Evolutionary conservation across 2,329 filamentous ascomycete genomes (phyloP).

Genomic region (Incumbomyces delicatus): DNA sequence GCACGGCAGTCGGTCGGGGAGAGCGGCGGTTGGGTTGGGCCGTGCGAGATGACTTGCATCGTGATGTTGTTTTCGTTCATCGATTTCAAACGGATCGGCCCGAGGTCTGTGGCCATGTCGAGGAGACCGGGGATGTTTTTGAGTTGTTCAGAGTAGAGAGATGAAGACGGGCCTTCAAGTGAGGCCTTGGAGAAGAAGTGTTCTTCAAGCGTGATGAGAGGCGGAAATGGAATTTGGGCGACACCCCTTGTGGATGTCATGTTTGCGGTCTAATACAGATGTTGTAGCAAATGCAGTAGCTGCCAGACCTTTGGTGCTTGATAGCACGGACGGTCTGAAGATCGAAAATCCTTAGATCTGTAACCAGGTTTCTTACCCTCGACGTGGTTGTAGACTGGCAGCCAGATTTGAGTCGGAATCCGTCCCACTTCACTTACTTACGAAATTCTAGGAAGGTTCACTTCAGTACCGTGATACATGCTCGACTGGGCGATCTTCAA

Average conservation of each 20-base stretch:
- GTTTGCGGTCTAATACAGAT: not conserved
- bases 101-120: conserved; percentile 15
- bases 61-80: conserved; percentile 16
- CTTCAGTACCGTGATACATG: too few species aligned
- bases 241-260: not conserved
- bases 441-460: too few species aligned
- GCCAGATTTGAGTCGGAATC: too few species aligned
- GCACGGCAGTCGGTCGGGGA: conserved; percentile 13
- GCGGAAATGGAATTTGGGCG: conserved; percentile 3
- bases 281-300: too few species aligned
- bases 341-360: too few species aligned
- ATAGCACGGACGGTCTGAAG: too few species aligned
- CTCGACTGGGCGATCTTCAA: too few species aligned
- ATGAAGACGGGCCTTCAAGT: not conserved
- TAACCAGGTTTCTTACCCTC: too few species aligned
- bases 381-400: too few species aligned
- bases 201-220: conserved; percentile 19
- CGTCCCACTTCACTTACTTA: too few species aligned
- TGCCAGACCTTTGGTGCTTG: too few species aligned
- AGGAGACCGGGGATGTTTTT: conserved; percentile 4
- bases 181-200: conserved; percentile 14
- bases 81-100: conserved; percentile 12
- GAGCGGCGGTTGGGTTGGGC: conserved; percentile 12
- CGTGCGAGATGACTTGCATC: conserved; percentile 19
- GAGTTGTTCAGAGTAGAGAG: conserved; percentile 6